Evolutionary conservation across 805 yeast species (phyloP), one percentile per base, ranked within the genome.

Genomic region (Candida silvatica): DNA sequence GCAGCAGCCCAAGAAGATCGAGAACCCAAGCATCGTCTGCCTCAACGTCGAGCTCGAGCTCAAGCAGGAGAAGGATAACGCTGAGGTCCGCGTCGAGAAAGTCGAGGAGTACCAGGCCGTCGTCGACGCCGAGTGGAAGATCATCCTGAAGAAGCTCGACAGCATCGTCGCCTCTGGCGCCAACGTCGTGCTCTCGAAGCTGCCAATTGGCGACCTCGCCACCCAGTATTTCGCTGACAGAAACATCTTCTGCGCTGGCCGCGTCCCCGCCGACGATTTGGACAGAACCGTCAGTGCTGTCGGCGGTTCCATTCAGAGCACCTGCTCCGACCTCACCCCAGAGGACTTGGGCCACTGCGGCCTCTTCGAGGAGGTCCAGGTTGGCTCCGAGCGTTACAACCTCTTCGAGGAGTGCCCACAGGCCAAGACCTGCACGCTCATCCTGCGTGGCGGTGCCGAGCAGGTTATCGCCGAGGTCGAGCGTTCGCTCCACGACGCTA

Each of bases 81-180:
- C 98, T 7, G 98, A 92, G 67, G 97, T 92, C 23, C 76, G 98
- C 47, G 92, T 92, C 34, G 94, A 85, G 51, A 81, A 87, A 57
- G 97, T 92, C 37, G 72, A 75, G 39, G 97, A 90, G 50, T 92
- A 92, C 62, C 98, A 92, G 66, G 86, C 80, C 23, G 81, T 92
- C 38, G 98, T 92, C 15, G 97, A 92, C 61, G 98, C 98, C n/a
- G 98, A 92, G 62, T 92, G 98, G 97, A 76, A 84, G 57, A 82
- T 92, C 46, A 92, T 92, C 45, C 69, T 83, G 50, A 73, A 80
- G 54, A 92, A 92, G 62, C 71, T 92, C 46, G 81, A 84, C 51
- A 80, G 85, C 35, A 81, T 92, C 45, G 80, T 76, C 48, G 70
- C 68, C 18, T 71, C 94, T 3, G 97, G 97, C 18, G 96, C 96